Evolutionary conservation across 148 eudicot genomes (phyloP), one percentile per base, ranked within the genome.

Genomic region (Rhododendron molle): DNA sequence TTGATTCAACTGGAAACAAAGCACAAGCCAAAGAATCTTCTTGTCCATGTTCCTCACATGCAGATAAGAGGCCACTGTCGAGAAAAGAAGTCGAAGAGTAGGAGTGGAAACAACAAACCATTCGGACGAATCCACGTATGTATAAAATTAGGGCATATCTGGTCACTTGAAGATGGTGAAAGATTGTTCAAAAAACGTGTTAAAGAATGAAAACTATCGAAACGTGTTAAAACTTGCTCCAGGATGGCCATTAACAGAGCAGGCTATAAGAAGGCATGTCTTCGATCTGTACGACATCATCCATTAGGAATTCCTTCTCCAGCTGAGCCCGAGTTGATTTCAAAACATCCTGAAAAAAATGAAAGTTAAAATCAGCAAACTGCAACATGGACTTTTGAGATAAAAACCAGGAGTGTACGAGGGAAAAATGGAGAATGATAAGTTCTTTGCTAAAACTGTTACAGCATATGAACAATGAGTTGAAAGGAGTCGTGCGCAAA

Each of bases 191-290:
- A 7, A 44, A 69, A 69, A 69, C 18, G 7, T 32, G 71, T 26
- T n/a, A 11, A 11, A 21, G 2, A 4, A 21, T 47, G n/a, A 9
- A 34, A 20, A 36, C 2, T 38, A 34, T n/a, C 0, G 26, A 36
- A 5, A 0, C 47, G 2, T 14, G 40, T 62, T 16, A 72, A 49
- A 26, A 62, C 13, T 71, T 72, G 85, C 60, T 71, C 74, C 21
- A 21, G 50, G 43, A 7, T 72, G 79, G 85, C 67, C 49, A 69
- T 86, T 88, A 95, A 81, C 83, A 83, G 21, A 95, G 93, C 76
- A 95, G 92, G 85, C 83, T 65, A 83, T 90, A 95, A 15, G 98
- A 94, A 73, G 98, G 95, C 98, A 95, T 92, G 83, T 95, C 96
- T 84, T 95, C 96, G 0, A 95, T 93, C 84, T 89, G 90, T 40